Evolutionary conservation across 371 early-diverging fungal species (phyloP).

Genomic region (Umbelopsis sp.): DNA sequence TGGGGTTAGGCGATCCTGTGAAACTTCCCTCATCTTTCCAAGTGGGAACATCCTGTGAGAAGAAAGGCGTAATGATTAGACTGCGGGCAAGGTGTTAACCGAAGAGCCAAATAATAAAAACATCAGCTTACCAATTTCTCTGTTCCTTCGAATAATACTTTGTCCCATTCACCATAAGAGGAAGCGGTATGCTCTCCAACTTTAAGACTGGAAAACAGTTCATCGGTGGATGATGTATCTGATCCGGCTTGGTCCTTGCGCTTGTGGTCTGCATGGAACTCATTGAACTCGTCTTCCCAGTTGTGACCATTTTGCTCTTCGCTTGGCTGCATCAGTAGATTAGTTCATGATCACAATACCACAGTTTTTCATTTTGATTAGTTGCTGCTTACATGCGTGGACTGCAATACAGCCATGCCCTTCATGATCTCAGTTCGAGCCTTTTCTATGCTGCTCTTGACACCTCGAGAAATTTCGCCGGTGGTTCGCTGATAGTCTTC

Average conservation of each 20-base stretch:
- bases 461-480: slow-evolving; percentile 37
- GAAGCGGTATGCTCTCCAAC: background rate
- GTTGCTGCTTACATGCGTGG: slow-evolving; percentile 33
- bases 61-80: background rate
- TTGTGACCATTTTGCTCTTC: slow-evolving; percentile 15
- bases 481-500: slow-evolving; percentile 16
- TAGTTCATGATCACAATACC: background rate
- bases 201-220: slow-evolving; percentile 2
- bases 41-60: slow-evolving; percentile 35
- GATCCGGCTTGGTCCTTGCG: background rate
- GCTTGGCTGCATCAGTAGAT: slow-evolving; percentile 22
- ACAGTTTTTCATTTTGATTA: too few species aligned
- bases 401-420: slow-evolving; percentile 57
- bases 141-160: slow-evolving; percentile 34
- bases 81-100: background rate
- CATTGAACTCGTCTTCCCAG: slow-evolving; percentile 47
- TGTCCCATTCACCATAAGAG: slow-evolving; percentile 11
- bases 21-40: slow-evolving; percentile 37
- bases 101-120: background rate
- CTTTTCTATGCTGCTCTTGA: slow-evolving; percentile 63
- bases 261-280: background rate
- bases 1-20: background rate
- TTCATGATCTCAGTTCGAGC: slow-evolving; percentile 65
- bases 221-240: background rate
- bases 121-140: slow-evolving; percentile 32